phyloP scores from a whole-genome alignment of 768 basidiomycete genomes.

The Amanita rubescens region DNA sequence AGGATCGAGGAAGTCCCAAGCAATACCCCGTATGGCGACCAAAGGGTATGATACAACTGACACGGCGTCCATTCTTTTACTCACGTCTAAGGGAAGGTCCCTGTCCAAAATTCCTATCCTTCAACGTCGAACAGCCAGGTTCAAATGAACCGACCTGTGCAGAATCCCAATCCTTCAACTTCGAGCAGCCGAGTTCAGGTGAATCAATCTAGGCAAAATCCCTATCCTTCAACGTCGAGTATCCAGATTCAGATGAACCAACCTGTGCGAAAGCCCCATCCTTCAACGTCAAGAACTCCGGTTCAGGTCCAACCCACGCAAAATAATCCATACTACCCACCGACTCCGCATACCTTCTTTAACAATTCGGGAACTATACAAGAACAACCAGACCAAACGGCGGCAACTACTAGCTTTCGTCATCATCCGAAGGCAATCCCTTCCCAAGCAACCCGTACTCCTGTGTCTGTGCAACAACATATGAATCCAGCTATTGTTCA shows the following conservation, averaged over 20 bases:
- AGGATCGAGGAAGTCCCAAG: not conserved
- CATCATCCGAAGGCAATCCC: not conserved
- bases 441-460: not conserved
- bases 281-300: too few species aligned
- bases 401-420: not conserved
- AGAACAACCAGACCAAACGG: not conserved
- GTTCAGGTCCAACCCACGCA: too few species aligned
- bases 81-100: not conserved
- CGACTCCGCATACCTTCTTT: not conserved
- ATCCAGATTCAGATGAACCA: too few species aligned
- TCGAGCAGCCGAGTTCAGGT: too few species aligned
- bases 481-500: not conserved
- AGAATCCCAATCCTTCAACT: too few species aligned
- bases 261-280: too few species aligned
- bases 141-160: not conserved
- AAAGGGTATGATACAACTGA: not conserved
- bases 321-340: too few species aligned
- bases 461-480: not conserved
- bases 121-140: not conserved
- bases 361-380: not conserved
- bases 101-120: not conserved
- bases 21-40: not conserved
- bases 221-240: too few species aligned
- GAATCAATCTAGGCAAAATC: too few species aligned
- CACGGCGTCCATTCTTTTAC: not conserved